Percentiles rank a stretch among this genome's conserved stretches.
These are phyloP conservation scores for Borealophlyctis nickersoniae DNA, from an alignment of 192 early-diverging fungal species.

Conservation along the genomic window DNA sequence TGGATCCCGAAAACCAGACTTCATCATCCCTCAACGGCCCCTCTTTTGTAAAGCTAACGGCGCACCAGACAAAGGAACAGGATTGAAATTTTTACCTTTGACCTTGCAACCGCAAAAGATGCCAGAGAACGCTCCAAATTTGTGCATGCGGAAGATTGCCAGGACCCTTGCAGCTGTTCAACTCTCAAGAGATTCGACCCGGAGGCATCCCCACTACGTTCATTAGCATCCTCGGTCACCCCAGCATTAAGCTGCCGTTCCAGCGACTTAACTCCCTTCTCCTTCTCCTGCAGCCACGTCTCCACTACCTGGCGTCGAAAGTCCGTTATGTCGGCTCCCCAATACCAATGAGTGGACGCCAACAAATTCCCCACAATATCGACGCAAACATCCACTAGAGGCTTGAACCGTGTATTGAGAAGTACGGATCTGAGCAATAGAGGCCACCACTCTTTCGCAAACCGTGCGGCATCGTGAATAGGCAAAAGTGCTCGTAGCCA, in stretches of 20 bases:
- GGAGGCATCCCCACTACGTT: background rate
- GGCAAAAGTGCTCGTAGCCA: conserved; percentile 22
- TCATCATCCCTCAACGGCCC: too few species aligned
- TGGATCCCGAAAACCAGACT: too few species aligned
- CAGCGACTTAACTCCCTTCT: background rate
- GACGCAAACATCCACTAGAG: conserved; percentile 7
- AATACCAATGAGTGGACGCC: background rate
- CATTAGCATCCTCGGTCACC: background rate
- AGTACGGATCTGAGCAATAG: conserved; percentile 14
- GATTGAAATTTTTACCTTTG: conserved; percentile 14
- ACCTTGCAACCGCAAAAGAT: conserved; percentile 6
- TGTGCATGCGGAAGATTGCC: background rate
- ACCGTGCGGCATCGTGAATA: conserved; percentile 20
- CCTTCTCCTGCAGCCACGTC: conserved; percentile 7
- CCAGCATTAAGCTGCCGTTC: background rate
- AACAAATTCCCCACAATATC: conserved; percentile 8
- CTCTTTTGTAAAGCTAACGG: background rate
- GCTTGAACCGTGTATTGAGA: conserved; percentile 5
- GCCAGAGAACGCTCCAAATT: conserved; percentile 17
- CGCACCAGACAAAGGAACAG: background rate
- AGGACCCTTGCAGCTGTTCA: background rate
- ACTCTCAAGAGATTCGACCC: background rate
- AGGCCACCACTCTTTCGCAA: conserved; percentile 26
- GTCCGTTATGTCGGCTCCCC: background rate
- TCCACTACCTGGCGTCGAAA: conserved; percentile 11